Conservation (phyloP, 768 basidiomycete species). For the Chalciporus pseudorubinellus region DNA sequence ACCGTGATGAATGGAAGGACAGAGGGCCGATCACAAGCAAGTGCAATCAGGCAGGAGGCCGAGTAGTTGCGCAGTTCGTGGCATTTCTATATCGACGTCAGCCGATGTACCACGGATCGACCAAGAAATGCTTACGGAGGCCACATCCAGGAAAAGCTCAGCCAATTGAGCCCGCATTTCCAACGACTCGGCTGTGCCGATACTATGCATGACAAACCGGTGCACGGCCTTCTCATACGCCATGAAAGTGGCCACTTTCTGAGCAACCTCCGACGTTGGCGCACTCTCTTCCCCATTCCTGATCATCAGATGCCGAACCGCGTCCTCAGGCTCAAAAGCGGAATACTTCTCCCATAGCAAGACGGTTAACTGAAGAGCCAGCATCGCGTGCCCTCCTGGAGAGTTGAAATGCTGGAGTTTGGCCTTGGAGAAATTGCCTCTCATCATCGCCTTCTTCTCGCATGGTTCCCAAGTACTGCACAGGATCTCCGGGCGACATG, state of each 20-base stretch:
- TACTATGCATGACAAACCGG: constrained; percentile 41
- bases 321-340: constrained; percentile 42
- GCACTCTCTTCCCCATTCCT: constrained; percentile 26
- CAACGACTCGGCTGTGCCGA: constrained; percentile 23
- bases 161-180: constrained; percentile 28
- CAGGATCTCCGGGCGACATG: constrained; percentile 18
- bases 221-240: constrained; percentile 37
- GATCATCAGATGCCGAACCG: constrained; percentile 39
- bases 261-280: constrained; percentile 29
- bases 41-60: constrained; percentile 39
- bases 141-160: constrained; percentile 46
- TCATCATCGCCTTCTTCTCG: constrained; percentile 29
- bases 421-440: constrained; percentile 24
- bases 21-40: constrained; percentile 40
- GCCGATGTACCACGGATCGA: neutral
- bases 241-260: constrained; percentile 30
- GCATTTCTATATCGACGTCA: constrained; percentile 37
- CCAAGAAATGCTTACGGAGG: constrained; percentile 33
- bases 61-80: constrained; percentile 46
- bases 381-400: constrained; percentile 37
- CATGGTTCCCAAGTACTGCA: constrained; percentile 26
- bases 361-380: constrained; percentile 47
- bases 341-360: constrained; percentile 37
- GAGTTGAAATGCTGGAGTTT: constrained; percentile 36
- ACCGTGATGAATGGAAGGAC: constrained; percentile 34